Evolutionary conservation across 257 asterid genomes (phyloP), one percentile per base, ranked within the genome.

Genomic region (Agastache rugosa): DNA sequence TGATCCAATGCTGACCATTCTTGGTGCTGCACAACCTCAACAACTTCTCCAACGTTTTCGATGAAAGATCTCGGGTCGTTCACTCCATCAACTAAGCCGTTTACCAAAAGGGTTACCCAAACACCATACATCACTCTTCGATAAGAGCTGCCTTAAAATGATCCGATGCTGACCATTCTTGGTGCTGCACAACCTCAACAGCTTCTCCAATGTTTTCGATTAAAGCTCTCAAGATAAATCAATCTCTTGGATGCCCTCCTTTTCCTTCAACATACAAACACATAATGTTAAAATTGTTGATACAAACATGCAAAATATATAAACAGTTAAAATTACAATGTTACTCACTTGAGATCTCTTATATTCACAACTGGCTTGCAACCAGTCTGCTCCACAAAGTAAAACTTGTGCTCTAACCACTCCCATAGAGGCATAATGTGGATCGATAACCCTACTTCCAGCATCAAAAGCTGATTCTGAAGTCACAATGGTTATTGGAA

Each of bases 331-430:
- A 19, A 17, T 7, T 8, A 6, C 2, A 17, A 17, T 6, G 7
- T 51, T 9, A 51, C 58, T 51, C 58, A 63, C 68, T 37, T 17
- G 12, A 3, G 42, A 5, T 17, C 27, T 39, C 15, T n/a, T 19
- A 1, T 35, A n/a, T 6, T 17, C 27, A 37, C 4, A 17, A 35
- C 27, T 27, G 8, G 50, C 6, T 10, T 34, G 70, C 7, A 31
- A 17, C 54, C 54, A 64, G 19, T 64, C 55, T 22, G 29, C 70
- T 20, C 70, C 19, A 20, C 55, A 64, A 11, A 64, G 34, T 35
- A 39, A 25, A 64, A 27, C 54, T 65, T 44, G 71, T 3, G 11
- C 39, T 1, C 22, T 65, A 2, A 8, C 23, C 22, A 20, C 22
- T 65, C 41, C 56, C 22, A 22, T 20, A 65, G 47, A 19, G 15